Base-by-base conservation (phyloP, 2,329 filamentous ascomycete genomes). In the Neurospora sp. region DNA sequence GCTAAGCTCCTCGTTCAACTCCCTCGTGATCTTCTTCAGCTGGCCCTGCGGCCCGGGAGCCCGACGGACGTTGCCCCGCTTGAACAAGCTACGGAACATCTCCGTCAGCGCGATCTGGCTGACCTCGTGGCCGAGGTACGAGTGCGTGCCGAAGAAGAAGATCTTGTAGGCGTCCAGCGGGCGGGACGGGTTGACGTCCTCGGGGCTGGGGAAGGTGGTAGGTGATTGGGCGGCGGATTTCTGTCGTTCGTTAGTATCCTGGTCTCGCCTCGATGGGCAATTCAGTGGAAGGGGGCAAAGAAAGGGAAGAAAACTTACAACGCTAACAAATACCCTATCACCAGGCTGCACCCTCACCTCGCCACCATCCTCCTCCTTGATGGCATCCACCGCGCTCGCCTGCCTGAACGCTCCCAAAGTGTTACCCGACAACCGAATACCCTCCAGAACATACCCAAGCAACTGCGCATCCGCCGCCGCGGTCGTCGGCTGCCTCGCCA, bases 391-490 rank as follows among this genome's bases (percentile, higher is more conserved):
- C 0, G 76, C 78, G 0, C 83, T 79, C 2, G 85, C 86, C 69
- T 87, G 81, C 46, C 90, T 87, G 81, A 87, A 89, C 1, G 88
- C 82, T 10, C 86, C 85, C 69, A 88, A 87, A 0, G 86, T 87
- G 13, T 62, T 33, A 11, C 89, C 87, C 4, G 88, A 87, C 68
- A 94, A 82, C 46, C 91, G 89, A 69, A 91, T 85, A 17, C 89
- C 91, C 78, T 93, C 93, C 82, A 91, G 84, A 62, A 87, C 88
- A 76, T 92, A 93, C 46, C 88, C 89, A 1, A 91, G 83, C 2
- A 95, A 83, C 40, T 86, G 80, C 1, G 87, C 83, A 73, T 93
- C 90, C 0, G 84, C 85, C 72, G 89, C 86, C 13, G 86, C 83
- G 1, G 81, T 81, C 3, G 84, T 81, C 4, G 87, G 82, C 46